Evolutionary conservation across 305 asterid species (phyloP).

Genomic region (Solanum hybrid): DNA sequence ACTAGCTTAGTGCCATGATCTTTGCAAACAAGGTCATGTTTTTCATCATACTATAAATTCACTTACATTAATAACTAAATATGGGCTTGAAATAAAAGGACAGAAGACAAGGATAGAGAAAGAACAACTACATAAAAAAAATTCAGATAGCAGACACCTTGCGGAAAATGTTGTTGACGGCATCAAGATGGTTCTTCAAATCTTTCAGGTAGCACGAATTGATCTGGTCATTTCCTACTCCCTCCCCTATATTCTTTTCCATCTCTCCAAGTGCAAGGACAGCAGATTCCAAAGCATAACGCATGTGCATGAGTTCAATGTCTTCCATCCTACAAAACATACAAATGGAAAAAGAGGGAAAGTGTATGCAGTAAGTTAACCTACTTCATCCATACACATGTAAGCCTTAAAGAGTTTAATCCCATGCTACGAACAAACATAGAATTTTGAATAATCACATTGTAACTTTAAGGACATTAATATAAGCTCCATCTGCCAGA

Average conservation of each 20-base stretch:
- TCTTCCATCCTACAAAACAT: slow-evolving; percentile 80
- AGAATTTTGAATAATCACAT: background rate
- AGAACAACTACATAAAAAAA: slow-evolving; percentile 15
- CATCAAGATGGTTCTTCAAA: slow-evolving; percentile 83
- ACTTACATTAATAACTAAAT: background rate
- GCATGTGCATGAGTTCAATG: slow-evolving; percentile 93
- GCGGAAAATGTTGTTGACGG: slow-evolving; percentile 70
- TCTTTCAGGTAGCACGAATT: slow-evolving; percentile 52
- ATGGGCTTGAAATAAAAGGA: slow-evolving; percentile 4
- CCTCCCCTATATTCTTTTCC: slow-evolving; percentile 59
- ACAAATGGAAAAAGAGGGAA: slow-evolving; percentile 5
- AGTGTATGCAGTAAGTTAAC: background rate
- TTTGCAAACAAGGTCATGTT: background rate
- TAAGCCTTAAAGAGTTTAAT: background rate
- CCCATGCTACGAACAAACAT: background rate
- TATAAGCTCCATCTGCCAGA: background rate
- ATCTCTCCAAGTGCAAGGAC: slow-evolving; percentile 76
- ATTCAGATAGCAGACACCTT: slow-evolving; percentile 45
- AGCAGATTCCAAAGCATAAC: slow-evolving; percentile 93
- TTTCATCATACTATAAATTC: background rate
- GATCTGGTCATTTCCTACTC: slow-evolving; percentile 38
- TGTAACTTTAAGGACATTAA: background rate
- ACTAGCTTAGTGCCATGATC: background rate
- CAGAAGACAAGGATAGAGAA: background rate
- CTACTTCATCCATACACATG: background rate